A percentile compares a stretch with the other conserved stretches of the same genome.
Evolutionary conservation across 2,329 filamentous ascomycete genomes (phyloP).

Genomic region (Fusarium oxysporum): DNA sequence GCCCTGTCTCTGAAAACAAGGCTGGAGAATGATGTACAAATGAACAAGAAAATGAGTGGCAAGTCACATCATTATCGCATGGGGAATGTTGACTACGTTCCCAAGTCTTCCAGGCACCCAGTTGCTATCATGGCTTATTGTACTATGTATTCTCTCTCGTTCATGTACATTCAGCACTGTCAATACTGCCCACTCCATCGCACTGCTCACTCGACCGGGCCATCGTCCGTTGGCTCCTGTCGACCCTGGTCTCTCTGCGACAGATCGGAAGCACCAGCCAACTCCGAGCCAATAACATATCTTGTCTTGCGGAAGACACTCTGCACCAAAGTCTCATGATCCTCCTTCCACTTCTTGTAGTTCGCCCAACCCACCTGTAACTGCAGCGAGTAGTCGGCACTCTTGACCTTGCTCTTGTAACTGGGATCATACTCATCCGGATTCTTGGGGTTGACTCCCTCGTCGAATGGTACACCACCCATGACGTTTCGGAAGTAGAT

Average conservation of each 20-base stretch:
- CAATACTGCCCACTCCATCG: accelerated
- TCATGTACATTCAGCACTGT: accelerated
- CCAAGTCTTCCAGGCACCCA: not conserved
- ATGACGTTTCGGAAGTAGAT: not conserved
- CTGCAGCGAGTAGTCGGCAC: not conserved
- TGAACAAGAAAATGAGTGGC: accelerated
- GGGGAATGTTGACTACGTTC: no score
- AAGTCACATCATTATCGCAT: not conserved
- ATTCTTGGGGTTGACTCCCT: not conserved
- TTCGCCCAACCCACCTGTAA: not conserved
- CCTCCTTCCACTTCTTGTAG: constrained; percentile 6
- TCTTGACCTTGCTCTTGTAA: not conserved
- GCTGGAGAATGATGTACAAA: not conserved
- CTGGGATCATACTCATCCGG: not conserved
- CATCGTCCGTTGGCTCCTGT: not conserved
- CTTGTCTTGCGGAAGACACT: not conserved
- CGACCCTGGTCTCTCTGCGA: not conserved
- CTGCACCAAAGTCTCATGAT: not conserved
- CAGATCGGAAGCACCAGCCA: not conserved
- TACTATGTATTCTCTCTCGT: no score
- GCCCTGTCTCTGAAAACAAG: no score
- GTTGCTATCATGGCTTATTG: not conserved
- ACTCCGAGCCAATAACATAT: not conserved
- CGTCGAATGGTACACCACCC: not conserved
- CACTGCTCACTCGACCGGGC: not conserved